These are phyloP conservation scores for Cyberlindnera americana DNA, from an alignment of 805 yeast genomes.

Conservation along the genomic window DNA sequence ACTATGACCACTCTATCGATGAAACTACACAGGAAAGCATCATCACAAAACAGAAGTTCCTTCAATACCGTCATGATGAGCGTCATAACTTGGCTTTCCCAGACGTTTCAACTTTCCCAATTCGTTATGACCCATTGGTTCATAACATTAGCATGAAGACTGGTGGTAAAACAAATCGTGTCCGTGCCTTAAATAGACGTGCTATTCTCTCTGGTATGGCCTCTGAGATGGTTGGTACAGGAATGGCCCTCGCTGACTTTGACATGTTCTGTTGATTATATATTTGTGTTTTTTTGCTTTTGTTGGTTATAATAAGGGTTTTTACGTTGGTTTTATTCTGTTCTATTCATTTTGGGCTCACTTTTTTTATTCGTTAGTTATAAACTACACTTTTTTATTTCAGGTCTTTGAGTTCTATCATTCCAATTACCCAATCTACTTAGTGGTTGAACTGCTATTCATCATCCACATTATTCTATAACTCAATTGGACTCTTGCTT, in stretches of 20 bases:
- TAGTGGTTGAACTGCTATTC: not conserved
- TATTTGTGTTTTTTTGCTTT: not conserved
- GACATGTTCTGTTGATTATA: constrained; percentile 11
- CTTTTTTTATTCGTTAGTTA: no score
- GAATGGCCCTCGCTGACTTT: constrained; percentile 26
- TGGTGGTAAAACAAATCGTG: constrained; percentile 4
- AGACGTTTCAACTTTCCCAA: constrained; percentile 28
- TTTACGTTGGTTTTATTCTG: not conserved
- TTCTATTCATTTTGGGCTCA: not conserved
- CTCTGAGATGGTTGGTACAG: constrained; percentile 31
- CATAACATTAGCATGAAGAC: constrained; percentile 7
- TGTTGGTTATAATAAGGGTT: not conserved
- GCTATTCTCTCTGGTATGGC: constrained; percentile 28
- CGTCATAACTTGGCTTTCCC: constrained; percentile 29
- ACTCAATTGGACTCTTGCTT: not conserved
- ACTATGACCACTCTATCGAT: constrained; percentile 9
- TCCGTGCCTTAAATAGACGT: constrained; percentile 29
- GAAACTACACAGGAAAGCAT: constrained; percentile 3
- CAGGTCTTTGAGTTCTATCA: no score
- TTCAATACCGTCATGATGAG: constrained; percentile 29
- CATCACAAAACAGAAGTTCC: constrained; percentile 16
- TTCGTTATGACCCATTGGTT: constrained; percentile 25
- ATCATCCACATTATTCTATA: not conserved
- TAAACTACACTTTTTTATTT: no score
- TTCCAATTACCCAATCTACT: not conserved